Conservation (phyloP, 495 filamentous ascomycete genomes). For the Bacidia rubella region DNA sequence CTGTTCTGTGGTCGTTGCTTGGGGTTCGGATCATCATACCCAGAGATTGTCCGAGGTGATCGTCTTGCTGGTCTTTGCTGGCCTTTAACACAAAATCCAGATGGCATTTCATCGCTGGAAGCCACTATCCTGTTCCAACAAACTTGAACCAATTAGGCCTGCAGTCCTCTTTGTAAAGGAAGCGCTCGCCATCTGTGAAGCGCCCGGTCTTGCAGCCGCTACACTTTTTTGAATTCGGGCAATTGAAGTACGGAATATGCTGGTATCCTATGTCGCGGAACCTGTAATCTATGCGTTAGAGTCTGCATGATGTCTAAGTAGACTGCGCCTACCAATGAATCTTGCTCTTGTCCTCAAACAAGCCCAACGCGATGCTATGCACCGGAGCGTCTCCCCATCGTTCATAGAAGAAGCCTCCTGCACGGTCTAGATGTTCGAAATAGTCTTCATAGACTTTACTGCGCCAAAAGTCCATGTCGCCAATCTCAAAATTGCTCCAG, state of each 20-base stretch:
- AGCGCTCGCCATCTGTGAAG: slow-evolving; percentile 77
- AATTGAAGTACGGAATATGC: slow-evolving; percentile 98
- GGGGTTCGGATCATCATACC: too few relatives aligned
- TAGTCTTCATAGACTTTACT: slow-evolving; percentile 85
- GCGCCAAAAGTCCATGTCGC: slow-evolving; percentile 88
- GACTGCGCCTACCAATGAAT: slow-evolving; percentile 73
- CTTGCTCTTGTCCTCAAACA: slow-evolving; percentile 82
- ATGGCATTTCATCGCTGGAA: neutral
- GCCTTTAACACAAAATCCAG: too few relatives aligned
- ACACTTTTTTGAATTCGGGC: slow-evolving; percentile 92
- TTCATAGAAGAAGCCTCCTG: slow-evolving; percentile 98
- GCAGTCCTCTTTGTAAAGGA: slow-evolving; percentile 83
- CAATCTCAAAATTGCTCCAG: slow-evolving; percentile 99
- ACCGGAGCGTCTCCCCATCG: slow-evolving; percentile 98
- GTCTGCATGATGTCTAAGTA: neutral
- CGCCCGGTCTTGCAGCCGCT: slow-evolving; percentile 72
- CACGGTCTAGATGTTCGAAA: slow-evolving; percentile 87
- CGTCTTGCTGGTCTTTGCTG: too few relatives aligned
- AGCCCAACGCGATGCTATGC: slow-evolving; percentile 83
- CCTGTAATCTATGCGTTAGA: slow-evolving; percentile 36
- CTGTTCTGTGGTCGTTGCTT: too few relatives aligned
- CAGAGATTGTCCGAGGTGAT: too few relatives aligned
- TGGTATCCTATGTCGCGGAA: slow-evolving; percentile 99
- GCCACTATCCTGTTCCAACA: slow-evolving; percentile 56
- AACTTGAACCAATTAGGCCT: slow-evolving; percentile 94